Conservation (phyloP, 805 yeast species). For the Ogataea sp. region DNA sequence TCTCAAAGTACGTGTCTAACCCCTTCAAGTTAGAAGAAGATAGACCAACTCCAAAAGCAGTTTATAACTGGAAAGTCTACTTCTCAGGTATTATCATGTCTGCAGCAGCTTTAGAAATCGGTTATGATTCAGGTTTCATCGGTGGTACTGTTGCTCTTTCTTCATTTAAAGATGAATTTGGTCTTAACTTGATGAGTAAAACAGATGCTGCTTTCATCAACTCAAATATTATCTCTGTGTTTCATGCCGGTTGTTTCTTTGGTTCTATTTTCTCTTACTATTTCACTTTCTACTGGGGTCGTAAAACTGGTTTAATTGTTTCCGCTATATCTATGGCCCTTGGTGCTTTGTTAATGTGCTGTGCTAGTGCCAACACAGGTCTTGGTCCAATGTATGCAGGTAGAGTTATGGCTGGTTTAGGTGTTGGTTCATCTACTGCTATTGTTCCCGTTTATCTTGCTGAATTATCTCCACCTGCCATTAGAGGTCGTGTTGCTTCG, state of each 20-base stretch:
- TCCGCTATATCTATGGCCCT: conserved; percentile 53
- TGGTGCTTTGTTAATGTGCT: conserved; percentile 64
- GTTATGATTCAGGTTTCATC: conserved; percentile 57
- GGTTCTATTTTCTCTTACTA: conserved; percentile 56
- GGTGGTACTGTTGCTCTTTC: conserved; percentile 23
- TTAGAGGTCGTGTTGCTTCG: conserved; percentile 74
- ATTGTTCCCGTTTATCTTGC: conserved; percentile 79
- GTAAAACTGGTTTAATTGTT: conserved; percentile 59
- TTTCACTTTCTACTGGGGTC: conserved; percentile 63
- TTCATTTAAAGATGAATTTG: conserved; percentile 38
- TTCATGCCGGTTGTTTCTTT: conserved; percentile 77
- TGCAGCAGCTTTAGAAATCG: conserved; percentile 38
- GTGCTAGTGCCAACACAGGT: conserved; percentile 49
- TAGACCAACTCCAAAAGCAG: conserved; percentile 29
- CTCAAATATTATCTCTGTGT: conserved; percentile 68
- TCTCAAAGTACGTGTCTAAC: background rate
- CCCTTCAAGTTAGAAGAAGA: conserved; percentile 4
- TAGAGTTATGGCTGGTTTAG: conserved; percentile 60
- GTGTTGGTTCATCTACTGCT: conserved; percentile 71
- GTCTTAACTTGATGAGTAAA: conserved; percentile 35
- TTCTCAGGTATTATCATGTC: conserved; percentile 33
- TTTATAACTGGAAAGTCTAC: conserved; percentile 37
- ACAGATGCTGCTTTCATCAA: conserved; percentile 60
- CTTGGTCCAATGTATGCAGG: conserved; percentile 59
- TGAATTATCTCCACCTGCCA: conserved; percentile 74